Evolutionary conservation across 495 filamentous ascomycete genomes (phyloP).

Genomic region (Penicillium desertorum): DNA sequence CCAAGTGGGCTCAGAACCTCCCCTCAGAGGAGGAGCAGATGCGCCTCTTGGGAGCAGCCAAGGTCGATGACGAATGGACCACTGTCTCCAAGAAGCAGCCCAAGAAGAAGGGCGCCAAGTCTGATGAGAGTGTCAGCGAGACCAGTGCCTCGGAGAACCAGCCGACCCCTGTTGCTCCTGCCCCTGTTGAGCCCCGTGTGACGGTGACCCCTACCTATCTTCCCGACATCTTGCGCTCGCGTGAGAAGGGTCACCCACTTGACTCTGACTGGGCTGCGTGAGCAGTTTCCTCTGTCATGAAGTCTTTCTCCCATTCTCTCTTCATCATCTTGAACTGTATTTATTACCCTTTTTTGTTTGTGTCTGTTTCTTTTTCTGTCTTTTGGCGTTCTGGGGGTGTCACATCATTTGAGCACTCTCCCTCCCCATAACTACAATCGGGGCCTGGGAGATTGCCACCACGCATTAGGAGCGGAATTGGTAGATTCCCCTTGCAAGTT

Average conservation of each 20-base stretch:
- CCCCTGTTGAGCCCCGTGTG: constrained; percentile 42
- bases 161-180: constrained; percentile 30
- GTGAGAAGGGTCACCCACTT: constrained; percentile 52
- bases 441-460: constrained; percentile 10
- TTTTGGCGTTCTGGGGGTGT: constrained; percentile 41
- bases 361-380: constrained; percentile 5
- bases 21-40: constrained; percentile 87
- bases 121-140: constrained; percentile 45
- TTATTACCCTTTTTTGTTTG: constrained; percentile 28
- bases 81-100: constrained; percentile 70
- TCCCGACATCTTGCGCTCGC: constrained; percentile 41
- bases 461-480: constrained; percentile 22
- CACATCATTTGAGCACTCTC: constrained; percentile 31
- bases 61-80: constrained; percentile 65
- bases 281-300: constrained; percentile 12
- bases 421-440: constrained; percentile 1
- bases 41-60: constrained; percentile 60
- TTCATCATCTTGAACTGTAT: constrained; percentile 33
- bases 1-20: constrained; percentile 56
- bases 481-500: constrained; percentile 12
- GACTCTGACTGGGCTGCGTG: constrained; percentile 61
- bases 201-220: constrained; percentile 46
- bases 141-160: constrained; percentile 42
- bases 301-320: constrained; percentile 3
- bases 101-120: constrained; percentile 52